A percentile compares a stretch with the other conserved stretches of the same genome.
Conservation (phyloP, 2,329 filamentous ascomycete species). For the Calonectria leucothoes region DNA sequence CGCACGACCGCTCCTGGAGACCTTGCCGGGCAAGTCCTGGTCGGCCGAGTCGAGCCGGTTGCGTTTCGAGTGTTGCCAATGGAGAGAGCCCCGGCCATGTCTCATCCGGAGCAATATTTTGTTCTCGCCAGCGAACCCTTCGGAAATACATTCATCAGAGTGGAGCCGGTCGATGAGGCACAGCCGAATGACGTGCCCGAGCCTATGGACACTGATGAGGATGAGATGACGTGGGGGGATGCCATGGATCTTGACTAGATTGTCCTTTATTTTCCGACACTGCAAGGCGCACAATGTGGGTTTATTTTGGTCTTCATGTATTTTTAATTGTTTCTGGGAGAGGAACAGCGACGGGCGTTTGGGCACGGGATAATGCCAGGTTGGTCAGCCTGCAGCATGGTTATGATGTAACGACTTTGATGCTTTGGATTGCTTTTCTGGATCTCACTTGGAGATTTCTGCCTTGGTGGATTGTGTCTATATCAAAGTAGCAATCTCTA, state of each 20-base stretch:
- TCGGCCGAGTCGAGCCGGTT: neutral
- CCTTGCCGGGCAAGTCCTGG: neutral
- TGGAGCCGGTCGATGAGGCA: neutral
- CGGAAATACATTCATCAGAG: neutral
- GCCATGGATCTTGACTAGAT: conserved; percentile 5
- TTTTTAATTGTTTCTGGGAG: neutral
- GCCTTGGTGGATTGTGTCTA: neutral
- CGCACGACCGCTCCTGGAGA: neutral
- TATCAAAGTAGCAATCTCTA: neutral
- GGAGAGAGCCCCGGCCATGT: neutral
- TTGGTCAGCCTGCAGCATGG: neutral
- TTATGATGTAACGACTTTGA: neutral
- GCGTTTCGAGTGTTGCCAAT: fast-evolving
- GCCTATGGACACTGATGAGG: conserved; percentile 10
- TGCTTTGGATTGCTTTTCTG: neutral
- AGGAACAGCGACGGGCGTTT: neutral
- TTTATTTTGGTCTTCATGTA: neutral
- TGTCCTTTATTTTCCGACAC: neutral
- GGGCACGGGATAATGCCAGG: neutral
- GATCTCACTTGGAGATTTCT: neutral
- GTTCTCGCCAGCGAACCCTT: neutral
- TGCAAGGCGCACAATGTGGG: neutral
- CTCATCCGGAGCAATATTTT: neutral
- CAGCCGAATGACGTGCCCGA: neutral
- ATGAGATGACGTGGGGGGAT: conserved; percentile 19